Conservation (phyloP, 2,329 filamentous ascomycete genomes). For the Gyromitra esculenta region DNA sequence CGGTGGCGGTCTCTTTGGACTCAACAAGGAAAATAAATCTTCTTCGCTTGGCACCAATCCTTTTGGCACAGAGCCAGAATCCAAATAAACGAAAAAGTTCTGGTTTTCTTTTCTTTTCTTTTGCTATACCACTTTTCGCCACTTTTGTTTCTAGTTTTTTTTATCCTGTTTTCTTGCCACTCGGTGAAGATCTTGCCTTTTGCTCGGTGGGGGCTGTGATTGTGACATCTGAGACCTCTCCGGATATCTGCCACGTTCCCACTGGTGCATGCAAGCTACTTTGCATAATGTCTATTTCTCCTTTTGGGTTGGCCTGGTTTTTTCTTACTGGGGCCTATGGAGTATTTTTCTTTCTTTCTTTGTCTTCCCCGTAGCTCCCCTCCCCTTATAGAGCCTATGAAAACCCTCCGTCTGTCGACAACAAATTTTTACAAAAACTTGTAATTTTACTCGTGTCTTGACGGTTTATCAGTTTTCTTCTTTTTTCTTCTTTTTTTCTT, state of each 20-base stretch:
- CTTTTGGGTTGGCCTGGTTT: constrained; percentile 24
- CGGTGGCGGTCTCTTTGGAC: constrained; percentile 31
- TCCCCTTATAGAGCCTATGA: constrained; percentile 19
- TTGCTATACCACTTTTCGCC: background rate
- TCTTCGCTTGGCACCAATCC: constrained; percentile 35
- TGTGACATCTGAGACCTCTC: constrained; percentile 1
- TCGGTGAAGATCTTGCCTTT: constrained; percentile 9
- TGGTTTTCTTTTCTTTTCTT: background rate
- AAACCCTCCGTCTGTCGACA: constrained; percentile 48
- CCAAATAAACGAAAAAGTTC: constrained; percentile 8
- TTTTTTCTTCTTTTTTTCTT: constrained; percentile 7
- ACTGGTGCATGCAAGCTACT: constrained; percentile 2
- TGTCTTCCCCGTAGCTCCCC: background rate
- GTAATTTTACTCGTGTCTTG: constrained; percentile 47
- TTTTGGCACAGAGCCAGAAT: constrained; percentile 30
- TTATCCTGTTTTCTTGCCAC: background rate
- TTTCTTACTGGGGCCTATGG: background rate
- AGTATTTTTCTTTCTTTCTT: constrained; percentile 21
- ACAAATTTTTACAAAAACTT: constrained; percentile 41
- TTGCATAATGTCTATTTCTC: constrained; percentile 19
- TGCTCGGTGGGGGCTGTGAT: constrained; percentile 12
- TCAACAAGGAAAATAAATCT: constrained; percentile 40
- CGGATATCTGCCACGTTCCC: constrained; percentile 18
- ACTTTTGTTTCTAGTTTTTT: background rate
- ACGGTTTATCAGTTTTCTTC: constrained; percentile 49